Conservation (phyloP, 495 filamentous ascomycete species). For the Tuber aestivum region DNA sequence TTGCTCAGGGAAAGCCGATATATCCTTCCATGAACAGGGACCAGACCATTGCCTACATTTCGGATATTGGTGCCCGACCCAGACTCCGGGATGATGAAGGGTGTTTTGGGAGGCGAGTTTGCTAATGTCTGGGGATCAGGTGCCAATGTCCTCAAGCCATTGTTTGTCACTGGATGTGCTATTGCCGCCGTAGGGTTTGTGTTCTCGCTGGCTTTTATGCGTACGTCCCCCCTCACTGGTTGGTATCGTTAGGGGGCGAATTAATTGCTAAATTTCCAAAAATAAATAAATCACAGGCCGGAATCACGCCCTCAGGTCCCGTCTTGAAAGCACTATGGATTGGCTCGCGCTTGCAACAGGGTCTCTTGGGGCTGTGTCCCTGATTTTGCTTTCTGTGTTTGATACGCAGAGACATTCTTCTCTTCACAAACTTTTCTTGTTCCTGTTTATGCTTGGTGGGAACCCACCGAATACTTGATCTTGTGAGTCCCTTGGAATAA, state of each 20-base stretch:
- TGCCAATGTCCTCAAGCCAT: constrained; percentile 64
- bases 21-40: constrained; percentile 61
- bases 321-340: constrained; percentile 63
- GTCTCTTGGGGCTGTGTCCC: constrained; percentile 64
- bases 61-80: constrained; percentile 62
- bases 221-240: constrained; percentile 66
- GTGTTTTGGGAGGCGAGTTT: background rate
- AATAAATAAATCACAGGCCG: constrained; percentile 12
- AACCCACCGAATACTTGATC: background rate
- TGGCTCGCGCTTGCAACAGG: constrained; percentile 65
- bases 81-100: background rate
- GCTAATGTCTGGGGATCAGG: constrained; percentile 21
- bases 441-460: constrained; percentile 74
- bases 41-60: constrained; percentile 76
- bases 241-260: constrained; percentile 62
- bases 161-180: constrained; percentile 76
- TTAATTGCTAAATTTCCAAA: background rate
- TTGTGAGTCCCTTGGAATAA: background rate
- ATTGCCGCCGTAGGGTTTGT: constrained; percentile 81
- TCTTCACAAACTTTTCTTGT: constrained; percentile 70
- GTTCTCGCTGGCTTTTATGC: constrained; percentile 70
- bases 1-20: constrained; percentile 52
- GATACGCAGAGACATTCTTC: constrained; percentile 63
- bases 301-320: constrained; percentile 33
- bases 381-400: constrained; percentile 79